These are phyloP conservation scores for Yarrowia phangngaensis DNA, from an alignment of 805 yeast species.

Conservation along the genomic window DNA sequence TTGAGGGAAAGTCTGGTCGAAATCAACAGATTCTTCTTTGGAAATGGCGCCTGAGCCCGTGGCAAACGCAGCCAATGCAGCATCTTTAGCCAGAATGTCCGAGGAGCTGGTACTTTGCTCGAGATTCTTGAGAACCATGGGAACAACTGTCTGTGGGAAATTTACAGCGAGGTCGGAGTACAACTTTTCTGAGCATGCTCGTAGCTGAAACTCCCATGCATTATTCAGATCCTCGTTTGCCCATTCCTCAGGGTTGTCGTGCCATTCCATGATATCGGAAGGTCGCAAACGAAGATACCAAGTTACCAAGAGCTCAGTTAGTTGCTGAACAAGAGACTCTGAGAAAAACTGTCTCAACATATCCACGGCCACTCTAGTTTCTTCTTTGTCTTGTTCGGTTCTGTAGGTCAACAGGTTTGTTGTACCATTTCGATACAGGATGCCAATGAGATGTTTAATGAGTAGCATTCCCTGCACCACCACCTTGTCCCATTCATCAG, in stretches of 20 bases:
- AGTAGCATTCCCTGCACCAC: constrained; percentile 57
- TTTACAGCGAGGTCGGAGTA: constrained; percentile 67
- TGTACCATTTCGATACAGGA: constrained; percentile 64
- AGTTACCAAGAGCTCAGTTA: constrained; percentile 63
- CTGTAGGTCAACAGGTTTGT: constrained; percentile 50
- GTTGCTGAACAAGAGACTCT: constrained; percentile 49
- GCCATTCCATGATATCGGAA: constrained; percentile 76
- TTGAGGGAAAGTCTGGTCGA: constrained; percentile 57
- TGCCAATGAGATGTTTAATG: constrained; percentile 59
- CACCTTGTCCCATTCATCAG: constrained; percentile 68
- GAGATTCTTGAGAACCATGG: constrained; percentile 54
- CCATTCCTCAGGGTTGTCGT: constrained; percentile 88
- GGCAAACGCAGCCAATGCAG: constrained; percentile 79
- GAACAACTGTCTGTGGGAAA: constrained; percentile 56
- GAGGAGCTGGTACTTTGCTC: constrained; percentile 42
- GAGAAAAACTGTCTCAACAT: constrained; percentile 56
- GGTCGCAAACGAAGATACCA: constrained; percentile 75
- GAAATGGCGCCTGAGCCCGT: constrained; percentile 61
- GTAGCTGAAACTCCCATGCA: constrained; percentile 77
- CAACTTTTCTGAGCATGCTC: constrained; percentile 84
- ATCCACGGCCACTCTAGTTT: constrained; percentile 50
- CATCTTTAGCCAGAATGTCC: constrained; percentile 67
- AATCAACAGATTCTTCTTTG: constrained; percentile 55
- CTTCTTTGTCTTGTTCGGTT: constrained; percentile 61
- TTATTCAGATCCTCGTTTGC: constrained; percentile 71